Percentiles rank a stretch among this genome's conserved stretches.
These are phyloP conservation scores for Populus tomentosa DNA, from an alignment of 441 rosid species.

Conservation along the genomic window DNA sequence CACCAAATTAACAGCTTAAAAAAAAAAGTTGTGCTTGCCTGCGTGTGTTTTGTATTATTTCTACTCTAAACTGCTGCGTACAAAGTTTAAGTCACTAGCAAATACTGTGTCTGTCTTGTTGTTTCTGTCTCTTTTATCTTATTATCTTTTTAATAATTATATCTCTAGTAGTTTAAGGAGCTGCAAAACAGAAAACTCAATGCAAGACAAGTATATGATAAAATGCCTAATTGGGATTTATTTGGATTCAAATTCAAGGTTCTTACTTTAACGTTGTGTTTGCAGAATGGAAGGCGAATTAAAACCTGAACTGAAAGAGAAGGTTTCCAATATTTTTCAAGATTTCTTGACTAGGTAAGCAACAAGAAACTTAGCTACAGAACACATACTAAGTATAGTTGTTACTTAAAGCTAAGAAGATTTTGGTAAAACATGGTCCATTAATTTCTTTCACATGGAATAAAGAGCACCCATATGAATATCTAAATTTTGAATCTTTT, in stretches of 20 bases:
- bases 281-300: constrained; percentile 18
- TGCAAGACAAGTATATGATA: background rate
- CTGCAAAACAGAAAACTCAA: background rate
- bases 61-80: background rate
- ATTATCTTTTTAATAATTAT: background rate
- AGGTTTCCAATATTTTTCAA: constrained; percentile 36
- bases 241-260: background rate
- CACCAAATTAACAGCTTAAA: background rate
- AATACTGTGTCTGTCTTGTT: background rate
- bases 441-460: background rate
- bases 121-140: background rate
- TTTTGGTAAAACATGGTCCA: background rate
- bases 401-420: background rate
- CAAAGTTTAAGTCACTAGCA: background rate
- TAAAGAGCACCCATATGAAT: background rate
- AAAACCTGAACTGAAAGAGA: constrained; percentile 30
- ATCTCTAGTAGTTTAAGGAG: background rate
- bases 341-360: constrained; percentile 56
- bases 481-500: background rate
- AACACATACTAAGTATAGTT: background rate
- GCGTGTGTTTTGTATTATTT: background rate
- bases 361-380: background rate
- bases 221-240: background rate
- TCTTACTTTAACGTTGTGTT: background rate
- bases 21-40: background rate